Evolutionary conservation across 495 filamentous ascomycete species (phyloP), one percentile per base, ranked within the genome.

Genomic region (Podospora tetraspora): DNA sequence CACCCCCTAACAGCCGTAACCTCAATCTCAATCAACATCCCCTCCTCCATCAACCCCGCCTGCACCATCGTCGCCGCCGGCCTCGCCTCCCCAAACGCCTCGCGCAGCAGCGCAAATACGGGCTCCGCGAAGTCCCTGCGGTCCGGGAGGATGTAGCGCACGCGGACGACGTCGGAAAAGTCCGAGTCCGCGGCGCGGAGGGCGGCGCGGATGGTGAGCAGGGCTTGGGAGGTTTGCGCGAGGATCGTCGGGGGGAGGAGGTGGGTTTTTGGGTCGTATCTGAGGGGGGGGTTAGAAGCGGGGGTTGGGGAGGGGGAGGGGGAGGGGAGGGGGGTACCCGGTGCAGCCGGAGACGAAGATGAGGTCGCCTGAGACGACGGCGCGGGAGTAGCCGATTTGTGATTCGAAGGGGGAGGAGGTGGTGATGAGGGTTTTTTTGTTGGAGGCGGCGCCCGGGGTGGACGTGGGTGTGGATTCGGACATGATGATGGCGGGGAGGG

Each of bases 31-130:
- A 81, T 76, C 74, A 72, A 74, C 79, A 81, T 81, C 62, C 61
- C 74, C 66, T 78, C 77, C 66, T 79, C 73, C 77, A 81, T 77
- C 66, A 81, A 62, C 22, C 73, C 75, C 9, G 79, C 74, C 62
- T 76, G 74, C 10, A 81, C 68, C 78, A 81, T 81, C 10, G 77
- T 81, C 19, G 78, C 78, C n/a, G 79, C 78, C 2, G 79, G 79
- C 32, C 79, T 64, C 10, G 74, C 75, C 11, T 74, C 57, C 2
- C 74, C 59, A 7, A 77, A 77, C 24, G 80, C 66, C 76, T 77
- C 79, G 69, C 72, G 75, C 66, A 68, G 70, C 57, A 80, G 73
- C 1, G 78, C 74, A 9, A 75, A 78, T 77, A 76, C 79, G 8
- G 71, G 70, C 13, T 21, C 69, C 2, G 70, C 63, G 57, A 81